Conservation (phyloP, 1,284 basidiomycete genomes). For the Serendipita sp. region DNA sequence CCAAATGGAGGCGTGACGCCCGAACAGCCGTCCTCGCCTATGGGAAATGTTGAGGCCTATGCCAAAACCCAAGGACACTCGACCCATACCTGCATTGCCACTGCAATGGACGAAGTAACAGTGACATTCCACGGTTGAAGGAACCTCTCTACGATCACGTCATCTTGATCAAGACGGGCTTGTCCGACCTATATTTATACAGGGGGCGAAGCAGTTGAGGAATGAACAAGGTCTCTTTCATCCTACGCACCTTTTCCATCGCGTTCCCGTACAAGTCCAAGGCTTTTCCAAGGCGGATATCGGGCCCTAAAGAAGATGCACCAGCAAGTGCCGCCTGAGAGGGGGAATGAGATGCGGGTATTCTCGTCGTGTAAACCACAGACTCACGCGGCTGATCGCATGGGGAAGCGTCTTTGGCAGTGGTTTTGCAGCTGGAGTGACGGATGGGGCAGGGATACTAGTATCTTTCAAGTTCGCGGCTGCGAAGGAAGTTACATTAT, state of each 20-base stretch:
- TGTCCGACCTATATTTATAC: slow-evolving; percentile 43
- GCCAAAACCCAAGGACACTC: no score
- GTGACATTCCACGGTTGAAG: slow-evolving; percentile 87
- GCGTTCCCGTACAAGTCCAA: slow-evolving; percentile 68
- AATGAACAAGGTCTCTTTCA: not conserved
- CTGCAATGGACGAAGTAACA: slow-evolving; percentile 61
- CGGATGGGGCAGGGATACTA: slow-evolving; percentile 64
- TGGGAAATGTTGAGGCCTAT: slow-evolving; percentile 25
- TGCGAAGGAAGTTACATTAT: slow-evolving; percentile 75
- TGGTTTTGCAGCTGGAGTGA: slow-evolving; percentile 36
- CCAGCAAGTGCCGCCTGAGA: slow-evolving; percentile 50
- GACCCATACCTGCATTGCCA: slow-evolving; percentile 42
- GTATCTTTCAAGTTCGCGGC: slow-evolving; percentile 82
- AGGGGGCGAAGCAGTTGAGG: not conserved
- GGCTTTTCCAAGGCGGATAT: slow-evolving; percentile 62
- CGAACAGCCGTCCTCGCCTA: slow-evolving; percentile 73
- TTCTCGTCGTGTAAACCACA: no score
- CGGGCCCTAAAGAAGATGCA: slow-evolving; percentile 36
- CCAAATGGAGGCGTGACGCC: slow-evolving; percentile 63
- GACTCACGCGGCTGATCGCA: slow-evolving; percentile 60
- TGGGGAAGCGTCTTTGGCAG: slow-evolving; percentile 93
- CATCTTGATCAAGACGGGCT: slow-evolving; percentile 75
- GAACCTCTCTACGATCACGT: slow-evolving; percentile 58
- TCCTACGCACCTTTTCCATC: slow-evolving; percentile 50
- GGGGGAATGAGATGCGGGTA: no score